Conservation (phyloP, 192 early-diverging fungal species). For the Backusella mclennaniae region DNA sequence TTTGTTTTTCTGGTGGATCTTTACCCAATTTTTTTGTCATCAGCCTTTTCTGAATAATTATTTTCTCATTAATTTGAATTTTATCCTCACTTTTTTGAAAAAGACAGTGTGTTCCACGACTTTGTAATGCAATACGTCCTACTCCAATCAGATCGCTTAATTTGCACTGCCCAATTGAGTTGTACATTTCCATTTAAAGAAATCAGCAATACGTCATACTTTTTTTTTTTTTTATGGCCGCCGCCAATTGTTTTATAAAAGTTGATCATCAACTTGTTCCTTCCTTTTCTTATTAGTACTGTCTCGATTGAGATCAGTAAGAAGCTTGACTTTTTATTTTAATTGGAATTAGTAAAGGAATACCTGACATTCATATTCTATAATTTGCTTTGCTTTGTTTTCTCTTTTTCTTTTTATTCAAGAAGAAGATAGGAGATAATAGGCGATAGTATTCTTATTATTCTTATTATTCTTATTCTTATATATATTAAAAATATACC, state of each 20-base stretch:
- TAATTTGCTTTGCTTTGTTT: background rate
- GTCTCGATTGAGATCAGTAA: conserved; percentile 8
- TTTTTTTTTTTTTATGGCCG: background rate
- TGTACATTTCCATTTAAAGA: background rate
- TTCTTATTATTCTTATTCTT: background rate
- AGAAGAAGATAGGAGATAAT: background rate
- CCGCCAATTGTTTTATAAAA: background rate
- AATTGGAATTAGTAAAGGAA: background rate
- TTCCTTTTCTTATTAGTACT: background rate
- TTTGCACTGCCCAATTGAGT: background rate
- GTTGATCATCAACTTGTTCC: background rate
- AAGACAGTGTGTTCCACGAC: no score
- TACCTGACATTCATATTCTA: background rate
- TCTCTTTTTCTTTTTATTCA: background rate
- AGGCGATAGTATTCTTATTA: background rate
- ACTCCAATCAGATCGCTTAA: background rate
- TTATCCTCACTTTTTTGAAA: no score
- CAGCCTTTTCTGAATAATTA: no score
- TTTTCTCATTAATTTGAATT: no score
- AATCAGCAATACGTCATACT: background rate
- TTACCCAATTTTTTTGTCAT: no score
- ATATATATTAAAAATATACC: background rate
- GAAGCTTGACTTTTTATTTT: background rate
- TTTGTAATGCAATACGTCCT: no score
- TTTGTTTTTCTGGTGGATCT: no score